phyloP scores from a whole-genome alignment of 116 monocot species.

The Iris pallida region DNA sequence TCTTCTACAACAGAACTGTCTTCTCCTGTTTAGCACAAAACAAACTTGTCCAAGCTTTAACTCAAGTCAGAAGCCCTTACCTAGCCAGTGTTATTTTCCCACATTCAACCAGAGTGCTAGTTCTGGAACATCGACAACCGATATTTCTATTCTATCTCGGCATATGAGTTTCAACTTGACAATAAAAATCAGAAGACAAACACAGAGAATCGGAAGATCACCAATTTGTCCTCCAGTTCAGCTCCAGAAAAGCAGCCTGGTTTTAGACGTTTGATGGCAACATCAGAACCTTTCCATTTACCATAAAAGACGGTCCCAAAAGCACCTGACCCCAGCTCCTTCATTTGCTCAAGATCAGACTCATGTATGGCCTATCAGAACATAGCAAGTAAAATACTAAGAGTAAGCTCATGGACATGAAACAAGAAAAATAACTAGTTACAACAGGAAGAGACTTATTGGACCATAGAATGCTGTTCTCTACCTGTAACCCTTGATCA shows the following conservation, averaged over 20 bases:
- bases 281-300: constrained; percentile 92
- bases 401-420: neutral
- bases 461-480: neutral
- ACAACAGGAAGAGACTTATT: neutral
- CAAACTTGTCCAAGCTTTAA: neutral
- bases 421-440: neutral
- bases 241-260: constrained; percentile 15
- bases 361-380: constrained; percentile 17
- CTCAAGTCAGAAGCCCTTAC: no score
- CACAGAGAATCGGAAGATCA: neutral
- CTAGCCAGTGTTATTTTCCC: no score
- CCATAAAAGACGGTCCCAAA: constrained; percentile 60
- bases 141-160: no score
- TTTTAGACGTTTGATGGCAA: constrained; percentile 43
- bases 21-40: neutral
- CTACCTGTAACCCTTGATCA: constrained; percentile 17
- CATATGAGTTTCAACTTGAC: neutral
- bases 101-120: no score
- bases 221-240: constrained; percentile 18
- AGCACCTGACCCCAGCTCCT: constrained; percentile 31
- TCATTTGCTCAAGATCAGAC: constrained; percentile 31
- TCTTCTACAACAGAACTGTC: no score
- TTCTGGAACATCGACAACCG: no score
- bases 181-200: neutral
- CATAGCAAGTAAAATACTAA: neutral